These are phyloP conservation scores for Posidonia oceanica DNA, from an alignment of 116 monocot species.

Conservation along the genomic window DNA sequence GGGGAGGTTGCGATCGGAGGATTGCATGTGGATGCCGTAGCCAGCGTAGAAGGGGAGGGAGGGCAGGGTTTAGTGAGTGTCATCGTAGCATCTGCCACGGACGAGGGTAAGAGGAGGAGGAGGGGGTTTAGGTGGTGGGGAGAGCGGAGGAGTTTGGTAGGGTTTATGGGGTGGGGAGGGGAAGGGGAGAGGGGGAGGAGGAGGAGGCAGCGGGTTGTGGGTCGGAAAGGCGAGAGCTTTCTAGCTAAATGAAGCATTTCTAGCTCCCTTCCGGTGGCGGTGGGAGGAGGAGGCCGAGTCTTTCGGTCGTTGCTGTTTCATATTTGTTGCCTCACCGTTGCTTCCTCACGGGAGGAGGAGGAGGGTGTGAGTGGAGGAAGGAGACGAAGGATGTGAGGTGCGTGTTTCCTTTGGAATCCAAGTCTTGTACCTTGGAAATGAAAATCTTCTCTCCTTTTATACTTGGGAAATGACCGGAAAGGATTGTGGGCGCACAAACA, in stretches of 20 bases:
- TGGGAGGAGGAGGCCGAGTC: no score
- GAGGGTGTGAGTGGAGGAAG: no score
- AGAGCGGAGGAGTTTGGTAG: neutral
- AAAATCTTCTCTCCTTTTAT: no score
- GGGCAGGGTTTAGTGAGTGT: constrained; percentile 5
- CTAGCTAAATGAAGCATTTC: neutral
- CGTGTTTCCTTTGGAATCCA: no score
- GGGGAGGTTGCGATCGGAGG: constrained; percentile 44
- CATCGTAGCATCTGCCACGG: constrained; percentile 41
- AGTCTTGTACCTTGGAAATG: no score
- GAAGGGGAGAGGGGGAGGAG: neutral
- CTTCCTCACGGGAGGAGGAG: no score
- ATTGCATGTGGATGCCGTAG: constrained; percentile 85
- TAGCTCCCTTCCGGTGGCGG: no score
- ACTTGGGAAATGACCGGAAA: no score
- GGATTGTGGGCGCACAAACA: no score
- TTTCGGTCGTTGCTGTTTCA: no score
- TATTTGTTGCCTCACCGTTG: no score
- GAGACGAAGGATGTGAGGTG: no score
- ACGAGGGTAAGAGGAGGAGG: constrained; percentile 27
- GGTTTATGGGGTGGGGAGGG: neutral
- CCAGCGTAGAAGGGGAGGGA: constrained; percentile 50
- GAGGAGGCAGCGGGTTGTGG: neutral
- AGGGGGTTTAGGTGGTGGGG: neutral
- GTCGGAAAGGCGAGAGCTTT: constrained; percentile 6